Evolutionary conservation across 108 stramenopile species (phyloP).

Genomic region (Cylindrotheca closterium): DNA sequence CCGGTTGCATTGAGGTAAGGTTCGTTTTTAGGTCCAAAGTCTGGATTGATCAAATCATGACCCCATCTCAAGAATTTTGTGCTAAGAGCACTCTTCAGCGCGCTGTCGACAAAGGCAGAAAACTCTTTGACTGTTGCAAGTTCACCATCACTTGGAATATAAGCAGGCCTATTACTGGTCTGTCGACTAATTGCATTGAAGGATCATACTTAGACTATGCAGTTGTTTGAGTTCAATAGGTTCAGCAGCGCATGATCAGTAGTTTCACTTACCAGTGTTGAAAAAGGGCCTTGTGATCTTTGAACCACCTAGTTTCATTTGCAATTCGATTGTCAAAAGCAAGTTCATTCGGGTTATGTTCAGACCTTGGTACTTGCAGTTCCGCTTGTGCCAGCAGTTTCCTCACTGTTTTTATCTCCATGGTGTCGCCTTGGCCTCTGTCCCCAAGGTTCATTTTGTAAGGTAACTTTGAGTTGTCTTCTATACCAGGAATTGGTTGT

Average conservation of each 20-base stretch:
- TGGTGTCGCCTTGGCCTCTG: conserved; percentile 43
- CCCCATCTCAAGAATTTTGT: conserved; percentile 60
- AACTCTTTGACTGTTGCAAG: conserved; percentile 37
- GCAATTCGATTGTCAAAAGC: conserved; percentile 40
- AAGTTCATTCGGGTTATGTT: conserved; percentile 15
- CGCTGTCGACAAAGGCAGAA: conserved; percentile 49
- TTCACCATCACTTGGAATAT: too few species aligned
- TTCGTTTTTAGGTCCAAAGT: too few species aligned
- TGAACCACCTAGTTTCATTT: conserved; percentile 46
- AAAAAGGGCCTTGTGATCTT: conserved; percentile 32
- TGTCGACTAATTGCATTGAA: too few species aligned
- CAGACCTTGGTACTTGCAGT: neutral
- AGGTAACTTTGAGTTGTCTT: conserved; percentile 27
- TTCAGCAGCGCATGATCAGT: too few species aligned
- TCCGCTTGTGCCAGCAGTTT: conserved; percentile 33
- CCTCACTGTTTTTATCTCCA: conserved; percentile 25
- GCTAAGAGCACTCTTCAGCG: conserved; percentile 45
- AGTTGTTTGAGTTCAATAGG: too few species aligned
- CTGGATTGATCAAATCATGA: conserved; percentile 49
- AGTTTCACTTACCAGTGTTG: conserved; percentile 55
- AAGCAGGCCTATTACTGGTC: too few species aligned
- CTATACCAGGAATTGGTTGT: conserved; percentile 42
- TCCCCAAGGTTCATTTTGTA: conserved; percentile 21
- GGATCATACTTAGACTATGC: too few species aligned
- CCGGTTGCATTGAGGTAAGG: too few species aligned